Conservation (phyloP, 352 stramenopile genomes). For the Phytopythium vexans region DNA sequence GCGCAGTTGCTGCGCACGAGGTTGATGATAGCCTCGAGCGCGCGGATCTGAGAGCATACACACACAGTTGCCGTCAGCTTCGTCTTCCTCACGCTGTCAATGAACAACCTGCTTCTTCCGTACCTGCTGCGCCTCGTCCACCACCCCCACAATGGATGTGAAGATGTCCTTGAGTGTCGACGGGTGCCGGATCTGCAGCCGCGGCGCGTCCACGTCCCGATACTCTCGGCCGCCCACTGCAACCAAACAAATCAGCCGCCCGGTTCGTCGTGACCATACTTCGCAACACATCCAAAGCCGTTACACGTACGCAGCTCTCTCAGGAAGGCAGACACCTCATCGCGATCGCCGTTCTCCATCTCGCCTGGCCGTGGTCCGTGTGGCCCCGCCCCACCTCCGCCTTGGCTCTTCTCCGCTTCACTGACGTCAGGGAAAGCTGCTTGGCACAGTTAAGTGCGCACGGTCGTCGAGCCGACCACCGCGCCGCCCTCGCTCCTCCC, state of each 20-base stretch:
- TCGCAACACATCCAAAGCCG: background rate
- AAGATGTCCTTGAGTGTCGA: conserved; percentile 61
- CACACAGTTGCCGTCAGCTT: conserved; percentile 4
- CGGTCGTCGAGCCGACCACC: too few species aligned
- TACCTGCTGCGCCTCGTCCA: conserved; percentile 67
- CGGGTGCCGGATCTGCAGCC: conserved; percentile 64
- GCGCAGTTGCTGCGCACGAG: conserved; percentile 73
- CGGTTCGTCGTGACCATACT: background rate
- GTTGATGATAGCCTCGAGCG: conserved; percentile 70
- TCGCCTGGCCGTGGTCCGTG: too few species aligned
- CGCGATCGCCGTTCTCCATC: conserved; percentile 4
- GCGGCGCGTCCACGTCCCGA: conserved; percentile 47
- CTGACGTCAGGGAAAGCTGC: too few species aligned
- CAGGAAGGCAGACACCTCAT: conserved; percentile 37
- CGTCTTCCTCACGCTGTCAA: background rate
- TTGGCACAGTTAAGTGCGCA: too few species aligned
- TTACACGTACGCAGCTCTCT: conserved; percentile 35
- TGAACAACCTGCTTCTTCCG: background rate
- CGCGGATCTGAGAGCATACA: conserved; percentile 27
- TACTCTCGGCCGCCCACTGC: conserved; percentile 68
- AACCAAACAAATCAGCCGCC: conserved; percentile 3
- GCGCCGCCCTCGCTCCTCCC: too few species aligned
- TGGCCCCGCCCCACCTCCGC: too few species aligned
- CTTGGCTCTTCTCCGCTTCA: too few species aligned
- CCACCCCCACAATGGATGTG: conserved; percentile 54